phyloP scores from a whole-genome alignment of 805 yeast species.

The Zygosaccharomyces bailii region DNA sequence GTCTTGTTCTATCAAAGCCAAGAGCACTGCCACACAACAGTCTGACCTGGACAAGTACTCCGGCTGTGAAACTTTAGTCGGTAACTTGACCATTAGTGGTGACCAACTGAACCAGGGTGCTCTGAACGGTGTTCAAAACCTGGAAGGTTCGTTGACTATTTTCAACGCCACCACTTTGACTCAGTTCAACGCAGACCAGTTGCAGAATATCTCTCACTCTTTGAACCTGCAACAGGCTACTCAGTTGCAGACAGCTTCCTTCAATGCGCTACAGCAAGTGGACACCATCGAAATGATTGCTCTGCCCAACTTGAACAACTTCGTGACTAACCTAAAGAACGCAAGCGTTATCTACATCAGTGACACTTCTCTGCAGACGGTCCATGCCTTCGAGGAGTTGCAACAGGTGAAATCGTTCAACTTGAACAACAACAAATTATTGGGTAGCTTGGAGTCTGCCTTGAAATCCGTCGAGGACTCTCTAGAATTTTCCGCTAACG shows the following conservation, averaged over 20 bases:
- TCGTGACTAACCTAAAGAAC: slow-evolving; percentile 70
- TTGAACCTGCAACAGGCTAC: slow-evolving; percentile 63
- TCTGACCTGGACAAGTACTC: slow-evolving; percentile 70
- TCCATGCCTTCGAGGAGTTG: slow-evolving; percentile 58
- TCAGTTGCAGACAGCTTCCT: slow-evolving; percentile 59
- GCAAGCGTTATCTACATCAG: slow-evolving; percentile 69
- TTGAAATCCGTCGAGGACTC: slow-evolving; percentile 70
- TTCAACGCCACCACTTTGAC: slow-evolving; percentile 61
- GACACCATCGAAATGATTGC: slow-evolving; percentile 79
- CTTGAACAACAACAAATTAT: slow-evolving; percentile 86
- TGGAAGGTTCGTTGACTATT: slow-evolving; percentile 72
- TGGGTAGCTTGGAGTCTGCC: slow-evolving; percentile 67
- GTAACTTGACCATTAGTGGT: slow-evolving; percentile 72
- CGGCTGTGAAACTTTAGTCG: slow-evolving; percentile 74
- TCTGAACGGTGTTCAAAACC: slow-evolving; percentile 68
- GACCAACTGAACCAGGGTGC: slow-evolving; percentile 53
- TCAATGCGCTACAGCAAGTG: slow-evolving; percentile 77
- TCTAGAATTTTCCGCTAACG: slow-evolving; percentile 81
- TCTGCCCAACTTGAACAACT: slow-evolving; percentile 72
- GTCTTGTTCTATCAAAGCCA: slow-evolving; percentile 60
- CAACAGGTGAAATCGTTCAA: slow-evolving; percentile 53
- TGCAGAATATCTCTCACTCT: slow-evolving; percentile 70
- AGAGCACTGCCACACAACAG: slow-evolving; percentile 74
- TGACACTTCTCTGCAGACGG: slow-evolving; percentile 66
- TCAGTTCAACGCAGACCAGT: slow-evolving; percentile 71